phyloP scores from a whole-genome alignment of 805 yeast genomes.

The Clavispora santaluciae region DNA sequence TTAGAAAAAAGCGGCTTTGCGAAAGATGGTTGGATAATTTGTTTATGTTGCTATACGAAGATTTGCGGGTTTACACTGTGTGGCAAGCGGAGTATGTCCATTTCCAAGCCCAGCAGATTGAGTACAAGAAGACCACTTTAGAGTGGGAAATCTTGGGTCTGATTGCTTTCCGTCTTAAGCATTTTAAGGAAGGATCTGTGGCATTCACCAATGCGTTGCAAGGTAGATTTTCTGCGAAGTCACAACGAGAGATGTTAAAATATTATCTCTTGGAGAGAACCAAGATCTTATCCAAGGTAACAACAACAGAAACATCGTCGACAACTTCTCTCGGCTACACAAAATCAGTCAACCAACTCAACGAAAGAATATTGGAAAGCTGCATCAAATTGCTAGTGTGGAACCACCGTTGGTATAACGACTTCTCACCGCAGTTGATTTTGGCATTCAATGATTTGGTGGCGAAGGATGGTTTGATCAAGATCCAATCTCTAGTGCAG shows the following conservation, averaged over 20 bases:
- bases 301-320: constrained; percentile 7
- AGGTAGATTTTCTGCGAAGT: constrained; percentile 74
- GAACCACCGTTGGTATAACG: constrained; percentile 97
- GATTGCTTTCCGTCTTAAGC: constrained; percentile 81
- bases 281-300: constrained; percentile 25
- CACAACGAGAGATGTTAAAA: constrained; percentile 68
- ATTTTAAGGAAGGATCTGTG: constrained; percentile 77
- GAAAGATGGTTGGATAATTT: constrained; percentile 72
- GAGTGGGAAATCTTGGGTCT: constrained; percentile 94
- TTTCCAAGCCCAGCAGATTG: constrained; percentile 81
- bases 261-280: constrained; percentile 53
- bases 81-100: constrained; percentile 92
- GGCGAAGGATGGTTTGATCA: constrained; percentile 72
- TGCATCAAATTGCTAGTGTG: constrained; percentile 84
- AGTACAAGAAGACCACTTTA: constrained; percentile 67
- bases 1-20: constrained; percentile 62
- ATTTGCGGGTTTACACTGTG: constrained; percentile 75
- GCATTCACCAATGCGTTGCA: constrained; percentile 74
- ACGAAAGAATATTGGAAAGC: constrained; percentile 59
- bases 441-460: constrained; percentile 56
- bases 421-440: constrained; percentile 71
- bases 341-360: constrained; percentile 39
- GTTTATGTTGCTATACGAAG: constrained; percentile 67
- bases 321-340: constrained; percentile 27
- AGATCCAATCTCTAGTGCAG: constrained; percentile 65